phyloP scores from a whole-genome alignment of 352 stramenopile genomes.

The Saprolegnia diclina region DNA sequence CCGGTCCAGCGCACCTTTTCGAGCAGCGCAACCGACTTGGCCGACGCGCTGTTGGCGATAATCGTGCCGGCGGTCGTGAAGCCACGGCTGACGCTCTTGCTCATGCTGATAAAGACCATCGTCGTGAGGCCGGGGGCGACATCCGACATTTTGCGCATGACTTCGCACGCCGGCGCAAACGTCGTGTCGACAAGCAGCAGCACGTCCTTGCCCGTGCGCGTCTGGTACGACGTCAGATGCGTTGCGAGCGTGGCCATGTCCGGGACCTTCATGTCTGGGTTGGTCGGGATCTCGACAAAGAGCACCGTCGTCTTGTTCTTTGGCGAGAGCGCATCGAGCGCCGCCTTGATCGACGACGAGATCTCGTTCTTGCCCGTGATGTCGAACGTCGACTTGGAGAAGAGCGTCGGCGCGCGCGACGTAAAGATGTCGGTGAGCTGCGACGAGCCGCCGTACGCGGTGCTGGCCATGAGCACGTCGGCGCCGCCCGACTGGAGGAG shows the following conservation, averaged over 20 bases:
- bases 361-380: slow-evolving; percentile 31
- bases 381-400: slow-evolving; percentile 29
- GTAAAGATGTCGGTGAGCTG: slow-evolving; percentile 30
- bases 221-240: slow-evolving; percentile 27
- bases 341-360: slow-evolving; percentile 21
- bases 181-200: slow-evolving; percentile 31
- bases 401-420: background rate
- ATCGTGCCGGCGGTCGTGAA: slow-evolving; percentile 26
- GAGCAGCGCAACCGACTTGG: slow-evolving; percentile 14
- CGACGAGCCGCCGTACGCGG: slow-evolving; percentile 29
- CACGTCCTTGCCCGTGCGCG: slow-evolving; percentile 28
- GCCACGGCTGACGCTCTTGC: slow-evolving; percentile 26
- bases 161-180: slow-evolving; percentile 27
- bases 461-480: slow-evolving; percentile 31
- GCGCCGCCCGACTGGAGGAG: slow-evolving; percentile 24
- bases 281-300: slow-evolving; percentile 32
- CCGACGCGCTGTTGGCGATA: slow-evolving; percentile 18
- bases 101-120: slow-evolving; percentile 28
- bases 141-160: slow-evolving; percentile 19
- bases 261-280: slow-evolving; percentile 33
- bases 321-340: slow-evolving; percentile 9
- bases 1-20: slow-evolving; percentile 22
- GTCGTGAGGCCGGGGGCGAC: slow-evolving; percentile 23
- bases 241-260: slow-evolving; percentile 25
- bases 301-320: slow-evolving; percentile 25